Base-by-base conservation (phyloP, 1,284 basidiomycete species). In the Megacollybia platyphylla region DNA sequence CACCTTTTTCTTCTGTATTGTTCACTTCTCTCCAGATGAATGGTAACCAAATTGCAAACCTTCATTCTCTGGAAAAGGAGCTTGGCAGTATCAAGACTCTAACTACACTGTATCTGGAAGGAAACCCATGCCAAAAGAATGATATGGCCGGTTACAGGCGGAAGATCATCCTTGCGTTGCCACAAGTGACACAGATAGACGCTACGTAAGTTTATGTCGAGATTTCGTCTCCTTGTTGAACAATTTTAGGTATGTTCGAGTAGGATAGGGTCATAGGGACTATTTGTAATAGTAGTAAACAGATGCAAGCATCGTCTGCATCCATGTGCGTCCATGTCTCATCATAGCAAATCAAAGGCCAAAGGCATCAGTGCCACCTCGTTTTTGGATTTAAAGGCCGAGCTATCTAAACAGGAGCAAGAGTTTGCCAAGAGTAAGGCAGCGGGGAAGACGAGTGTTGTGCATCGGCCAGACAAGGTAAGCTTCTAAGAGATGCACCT, bases 61-160 rank as follows among this genome's bases (percentile, higher is more conserved):
- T 96, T 5, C 70, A 64, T 9, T 68, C 73, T 2, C 61, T 97
- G 15, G 85, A 88, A 44, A 58, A 67, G 1, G 75, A 96, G 56
- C 73, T 97, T n/a, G 70, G 73, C 27, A 63, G 71, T n/a, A 67
- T 87, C 31, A 44, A 63, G 2, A 69, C 76, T 2, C 70, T 98
- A 9, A 75, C 86, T 56, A 98, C 96, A 1, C 71, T 98, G 6
- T 98, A 98, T 59, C 73, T 98, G 27, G 94, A 98, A 61, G 83
- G 79, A 5, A 98, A 98, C 58, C 96, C 96, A 1, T 86, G 87
- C 48, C 91, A 97, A 60, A 70, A 63, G 32, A 70, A 70, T 13
- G 89, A 97, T 54, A 83, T 78, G 51, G 64, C 75, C 1, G 76
- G 72, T 13, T 98, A 98, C 59, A 69, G 92, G 49, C 70, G 94